phyloP scores from a whole-genome alignment of 2,329 filamentous ascomycete genomes.

The Dryadomyces quercus-mongolicae region DNA sequence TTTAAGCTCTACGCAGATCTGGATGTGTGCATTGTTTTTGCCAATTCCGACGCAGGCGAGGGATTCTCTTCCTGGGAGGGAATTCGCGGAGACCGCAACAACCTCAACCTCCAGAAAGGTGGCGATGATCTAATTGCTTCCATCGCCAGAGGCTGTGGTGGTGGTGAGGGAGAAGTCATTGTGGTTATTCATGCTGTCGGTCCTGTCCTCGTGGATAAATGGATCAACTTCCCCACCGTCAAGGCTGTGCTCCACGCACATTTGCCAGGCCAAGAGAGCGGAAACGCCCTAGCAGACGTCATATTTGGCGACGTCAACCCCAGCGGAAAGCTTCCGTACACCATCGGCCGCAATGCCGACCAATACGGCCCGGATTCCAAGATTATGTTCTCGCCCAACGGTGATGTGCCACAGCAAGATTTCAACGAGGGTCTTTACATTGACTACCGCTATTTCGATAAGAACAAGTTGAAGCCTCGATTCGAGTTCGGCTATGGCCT shows the following conservation, averaged over 20 bases:
- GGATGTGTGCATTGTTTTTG: slow-evolving; percentile 78
- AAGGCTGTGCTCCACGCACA: slow-evolving; percentile 76
- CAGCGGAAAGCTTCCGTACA: slow-evolving; percentile 79
- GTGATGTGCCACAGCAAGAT: slow-evolving; percentile 64
- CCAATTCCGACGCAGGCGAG: slow-evolving; percentile 74
- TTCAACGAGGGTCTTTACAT: slow-evolving; percentile 76
- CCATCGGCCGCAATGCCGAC: slow-evolving; percentile 58
- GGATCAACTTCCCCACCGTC: slow-evolving; percentile 65
- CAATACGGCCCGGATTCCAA: slow-evolving; percentile 67
- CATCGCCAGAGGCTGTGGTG: slow-evolving; percentile 56
- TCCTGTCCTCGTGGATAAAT: slow-evolving; percentile 66
- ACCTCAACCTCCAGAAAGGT: slow-evolving; percentile 61
- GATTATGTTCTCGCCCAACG: slow-evolving; percentile 58
- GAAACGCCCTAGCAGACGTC: slow-evolving; percentile 67
- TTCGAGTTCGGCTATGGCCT: slow-evolving; percentile 83
- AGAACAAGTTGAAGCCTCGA: slow-evolving; percentile 57
- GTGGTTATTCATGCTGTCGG: slow-evolving; percentile 83
- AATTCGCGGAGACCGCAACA: slow-evolving; percentile 69
- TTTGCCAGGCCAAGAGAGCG: slow-evolving; percentile 76
- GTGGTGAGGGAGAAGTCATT: slow-evolving; percentile 54
- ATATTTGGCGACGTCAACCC: slow-evolving; percentile 65
- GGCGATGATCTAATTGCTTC: slow-evolving; percentile 64
- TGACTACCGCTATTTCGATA: slow-evolving; percentile 86
- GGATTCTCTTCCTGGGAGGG: slow-evolving; percentile 52
- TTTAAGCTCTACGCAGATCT: slow-evolving; percentile 38